Evolutionary conservation across 2,329 filamentous ascomycete species (phyloP).

Genomic region (Trichoderma polysporum): DNA sequence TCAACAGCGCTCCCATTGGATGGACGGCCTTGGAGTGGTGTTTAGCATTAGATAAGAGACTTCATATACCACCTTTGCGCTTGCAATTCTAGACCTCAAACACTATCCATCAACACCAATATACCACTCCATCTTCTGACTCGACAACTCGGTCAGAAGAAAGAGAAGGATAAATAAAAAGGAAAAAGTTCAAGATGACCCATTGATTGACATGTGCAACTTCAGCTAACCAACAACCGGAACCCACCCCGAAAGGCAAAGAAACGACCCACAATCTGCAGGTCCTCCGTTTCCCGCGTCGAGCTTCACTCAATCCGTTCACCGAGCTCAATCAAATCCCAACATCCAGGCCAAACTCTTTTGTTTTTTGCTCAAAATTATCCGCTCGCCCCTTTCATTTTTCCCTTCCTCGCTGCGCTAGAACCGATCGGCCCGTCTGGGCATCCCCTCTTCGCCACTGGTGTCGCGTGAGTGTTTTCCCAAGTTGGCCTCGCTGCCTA

Average conservation of each 20-base stretch:
- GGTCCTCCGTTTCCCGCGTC: not conserved
- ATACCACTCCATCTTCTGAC: not conserved
- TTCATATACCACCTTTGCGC: not conserved
- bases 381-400: not conserved
- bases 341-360: not conserved
- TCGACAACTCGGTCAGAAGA: not conserved
- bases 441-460: not conserved
- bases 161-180: not conserved
- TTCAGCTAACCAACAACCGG: not conserved
- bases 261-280: constrained; percentile 13
- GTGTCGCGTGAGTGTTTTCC: constrained; percentile 14
- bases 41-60: not conserved
- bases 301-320: constrained; percentile 10
- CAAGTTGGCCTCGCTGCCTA: not conserved
- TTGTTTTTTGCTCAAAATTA: not conserved
- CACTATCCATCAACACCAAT: not conserved
- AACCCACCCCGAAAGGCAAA: not conserved
- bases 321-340: constrained; percentile 2
- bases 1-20: not conserved
- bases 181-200: not conserved
- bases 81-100: not conserved
- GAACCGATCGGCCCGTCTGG: constrained; percentile 6
- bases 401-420: not conserved
- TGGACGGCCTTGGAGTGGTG: not conserved
- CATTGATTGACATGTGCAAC: not conserved